Evolutionary conservation across 2,329 filamentous ascomycete genomes (phyloP), one percentile per base, ranked within the genome.

Genomic region (Exophiala oligosperma): DNA sequence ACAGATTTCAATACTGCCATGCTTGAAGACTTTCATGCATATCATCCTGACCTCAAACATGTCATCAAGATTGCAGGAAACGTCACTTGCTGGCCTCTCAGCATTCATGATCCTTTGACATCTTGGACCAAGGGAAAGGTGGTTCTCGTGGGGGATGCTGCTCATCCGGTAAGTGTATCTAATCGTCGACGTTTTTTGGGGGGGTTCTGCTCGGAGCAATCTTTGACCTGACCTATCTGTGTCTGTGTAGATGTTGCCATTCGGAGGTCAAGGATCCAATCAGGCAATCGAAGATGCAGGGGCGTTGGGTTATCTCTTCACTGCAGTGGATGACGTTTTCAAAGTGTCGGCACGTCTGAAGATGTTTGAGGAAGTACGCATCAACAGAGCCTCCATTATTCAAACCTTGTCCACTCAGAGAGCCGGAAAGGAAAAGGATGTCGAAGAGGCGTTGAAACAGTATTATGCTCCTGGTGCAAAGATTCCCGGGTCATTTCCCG

Each of bases 111-210:
- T 23, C 47, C 47, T 17, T 17, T 35, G 4, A 38, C 52, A 23
- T 40, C 28, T 7, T 89, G 84, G 81, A 59, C 76, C 0, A 77
- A 80, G 1, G 80, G 72, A 0, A 77, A 74, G 4, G 68, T 88
- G 14, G 84, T 79, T 1, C 69, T 88, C 0, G 70, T 90, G 0
- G 87, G 87, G 0, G 87, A 89, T 67, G 85, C 86, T 0, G 86
- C 84, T 0, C 87, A 90, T 68, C 85, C 86, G 0, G 88, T 89
- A 64, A 49, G 47, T 29, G 12, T 11, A 17, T 47, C 11, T 28
- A 43, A 9, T 23, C 28, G 8, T 29, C 14, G 14, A 28, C 9
- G 23, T 29, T 49, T 4, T 3, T 40, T 40, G 21, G 43, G 7
- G 21, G 9, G 9, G 17, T 17, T 17, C 17, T 17, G 17, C 17